Evolutionary conservation across 371 early-diverging fungal genomes (phyloP), one percentile per base, ranked within the genome.

Genomic region (Mortierella sp.): DNA sequence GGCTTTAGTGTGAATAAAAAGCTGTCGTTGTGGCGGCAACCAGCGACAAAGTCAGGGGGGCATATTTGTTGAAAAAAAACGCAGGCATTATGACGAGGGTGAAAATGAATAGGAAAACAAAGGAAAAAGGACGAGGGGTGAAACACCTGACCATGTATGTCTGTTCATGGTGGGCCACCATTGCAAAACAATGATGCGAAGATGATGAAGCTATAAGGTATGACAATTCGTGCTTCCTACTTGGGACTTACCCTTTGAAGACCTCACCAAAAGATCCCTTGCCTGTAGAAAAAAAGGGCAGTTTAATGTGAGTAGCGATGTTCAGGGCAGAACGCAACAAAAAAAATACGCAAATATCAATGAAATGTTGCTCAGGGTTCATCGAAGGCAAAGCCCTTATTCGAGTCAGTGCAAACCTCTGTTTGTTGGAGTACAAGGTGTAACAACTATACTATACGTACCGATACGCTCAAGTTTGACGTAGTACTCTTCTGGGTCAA

Each of bases 231-330:
- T 40, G 62, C 62, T 30, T 30, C 16, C 16, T 24, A 5, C 22
- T 26, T 24, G 18, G 14, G 43, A 24, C 83, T 86, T 91, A 94
- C 94, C 94, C 95, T 90, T 93, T 94, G 70, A 88, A 96, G 1
- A 96, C 96, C 74, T 95, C 95, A 71, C 96, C 96, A 86, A 95
- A 96, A 24, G 96, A 95, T 49, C 96, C 96, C 73, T 93, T 93
- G 55, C 95, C 93, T 93, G 80, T 62, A 3, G 32, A 59, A 0
- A 62, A 3, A 24, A 26, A 24, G 2, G 11, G 10, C 2, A 20
- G 30, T 1, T 12, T 14, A 62, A 40, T 37, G 22, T 61, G 28
- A 43, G 62, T 40, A 24, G 1, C 2, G 39, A 35, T 20, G 8
- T 26, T 28, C 26, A 55, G 55, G 22, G 26, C 55, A 55, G 55